phyloP scores from a whole-genome alignment of 208 protist genomes.

The Leishmania turanica region DNA sequence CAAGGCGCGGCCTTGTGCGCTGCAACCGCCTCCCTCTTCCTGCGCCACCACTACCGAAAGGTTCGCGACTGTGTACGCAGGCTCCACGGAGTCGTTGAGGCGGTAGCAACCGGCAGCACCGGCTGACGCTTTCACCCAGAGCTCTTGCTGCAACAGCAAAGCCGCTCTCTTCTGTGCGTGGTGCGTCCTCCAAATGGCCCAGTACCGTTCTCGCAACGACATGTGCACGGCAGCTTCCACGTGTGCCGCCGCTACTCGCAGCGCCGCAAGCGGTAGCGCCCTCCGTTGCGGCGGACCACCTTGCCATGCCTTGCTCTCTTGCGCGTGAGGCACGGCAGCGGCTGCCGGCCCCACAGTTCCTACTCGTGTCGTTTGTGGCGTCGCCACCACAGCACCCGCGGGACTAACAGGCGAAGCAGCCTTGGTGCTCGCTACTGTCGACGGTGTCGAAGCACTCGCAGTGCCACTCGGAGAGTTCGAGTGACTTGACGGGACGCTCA shows the following conservation, averaged over 20 bases:
- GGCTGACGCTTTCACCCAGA: slow-evolving; percentile 12
- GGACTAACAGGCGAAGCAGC: background rate
- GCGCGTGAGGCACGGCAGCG: background rate
- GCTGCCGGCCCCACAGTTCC: background rate
- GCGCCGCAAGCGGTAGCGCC: background rate
- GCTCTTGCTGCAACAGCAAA: slow-evolving; percentile 8
- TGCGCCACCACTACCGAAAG: slow-evolving; percentile 34
- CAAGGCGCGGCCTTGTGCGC: slow-evolving; percentile 15
- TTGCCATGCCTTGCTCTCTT: background rate
- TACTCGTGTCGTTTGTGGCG: background rate
- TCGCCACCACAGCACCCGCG: background rate
- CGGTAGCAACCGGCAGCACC: slow-evolving; percentile 15
- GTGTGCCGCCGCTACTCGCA: slow-evolving; percentile 14
- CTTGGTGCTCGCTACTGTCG: background rate
- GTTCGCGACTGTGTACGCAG: slow-evolving; percentile 38
- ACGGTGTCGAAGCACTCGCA: background rate
- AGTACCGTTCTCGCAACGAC: slow-evolving; percentile 12
- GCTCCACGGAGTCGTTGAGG: slow-evolving; percentile 46
- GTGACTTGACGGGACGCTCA: slow-evolving; percentile 12
- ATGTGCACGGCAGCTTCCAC: slow-evolving; percentile 4
- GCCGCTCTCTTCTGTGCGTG: slow-evolving; percentile 17
- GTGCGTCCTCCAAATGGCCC: slow-evolving; percentile 23
- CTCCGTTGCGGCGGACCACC: background rate
- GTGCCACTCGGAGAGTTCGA: slow-evolving; percentile 8
- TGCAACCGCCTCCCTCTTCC: background rate